Base-by-base conservation (phyloP, 179 eudicot species). In the Monotropa hypopitys region DNA sequence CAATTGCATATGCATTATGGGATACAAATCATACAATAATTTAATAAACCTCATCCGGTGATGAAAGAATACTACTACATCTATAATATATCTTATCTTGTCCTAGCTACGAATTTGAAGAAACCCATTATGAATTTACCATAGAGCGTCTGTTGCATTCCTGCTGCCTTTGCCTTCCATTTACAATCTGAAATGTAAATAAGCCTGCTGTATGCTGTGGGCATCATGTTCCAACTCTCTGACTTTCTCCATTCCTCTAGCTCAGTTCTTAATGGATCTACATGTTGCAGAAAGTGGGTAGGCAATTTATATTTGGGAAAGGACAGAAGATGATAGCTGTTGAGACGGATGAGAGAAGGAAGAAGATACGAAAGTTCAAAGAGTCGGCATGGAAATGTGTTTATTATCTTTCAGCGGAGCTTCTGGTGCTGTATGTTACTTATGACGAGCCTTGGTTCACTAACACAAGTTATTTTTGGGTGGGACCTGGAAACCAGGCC, bases 301-400 rank as follows among this genome's bases (percentile, higher is more conserved):
- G 78, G 45, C 83, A 86, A 61, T 77, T 90, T 78, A 90, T 94
- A 76, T 92, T 90, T 83, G 91, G 86, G 21, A 88, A 85, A 81
- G 88, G 81, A 51, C 74, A 74, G 79, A 79, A 81, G 75, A 35
- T 57, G 33, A 85, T 84, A 53, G 87, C 85, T 50, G 80, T 80
- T 53, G 90, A 86, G 56, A 63, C 80, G 0, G 87, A 84, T 47
- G 90, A 84, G 20, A 87, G 85, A 70, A 88, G 77, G 65, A 92
- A 85, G 87, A 94, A 84, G 88, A 84, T 94, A 12, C 78, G 88
- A 74, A 94, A 94, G 83, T 94, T 94, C 84, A 94, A 94, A 87
- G 98, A 94, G 82, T 94, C 98, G 18, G 97, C 98, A 33, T 94
- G 98, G 98, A 94, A 94, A 84, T 92, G 90, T 80, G 72, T 94